Percentiles rank a stretch among this genome's conserved stretches.
Conservation (phyloP, 148 eudicot genomes). For the Heliamphora exappendiculata region DNA sequence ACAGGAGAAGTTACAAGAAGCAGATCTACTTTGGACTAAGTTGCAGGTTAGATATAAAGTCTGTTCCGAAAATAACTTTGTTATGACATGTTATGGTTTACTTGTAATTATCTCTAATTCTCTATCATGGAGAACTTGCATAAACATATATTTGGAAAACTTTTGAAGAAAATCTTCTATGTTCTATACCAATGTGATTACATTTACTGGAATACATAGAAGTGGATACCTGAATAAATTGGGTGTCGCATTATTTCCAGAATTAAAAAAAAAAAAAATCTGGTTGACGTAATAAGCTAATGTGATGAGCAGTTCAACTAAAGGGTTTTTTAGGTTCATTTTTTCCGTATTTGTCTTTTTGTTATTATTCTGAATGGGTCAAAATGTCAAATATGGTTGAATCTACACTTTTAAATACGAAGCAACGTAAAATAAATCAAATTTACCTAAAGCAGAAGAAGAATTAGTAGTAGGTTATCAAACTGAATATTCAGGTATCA, state of each 20-base stretch:
- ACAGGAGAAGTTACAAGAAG: slow-evolving; percentile 75
- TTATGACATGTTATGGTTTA: neutral
- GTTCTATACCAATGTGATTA: neutral
- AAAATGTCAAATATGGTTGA: neutral
- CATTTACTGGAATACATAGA: neutral
- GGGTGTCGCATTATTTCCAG: no score
- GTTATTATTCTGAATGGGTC: neutral
- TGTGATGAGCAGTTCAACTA: no score
- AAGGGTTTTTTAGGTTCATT: no score
- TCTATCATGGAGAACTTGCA: neutral
- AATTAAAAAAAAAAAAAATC: no score
- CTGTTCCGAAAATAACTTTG: neutral
- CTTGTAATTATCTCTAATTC: neutral
- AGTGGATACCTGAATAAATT: neutral
- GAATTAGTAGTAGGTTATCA: no score
- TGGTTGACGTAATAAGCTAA: no score
- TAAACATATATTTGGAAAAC: neutral
- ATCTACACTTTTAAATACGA: neutral
- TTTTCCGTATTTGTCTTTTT: no score
- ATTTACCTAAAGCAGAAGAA: no score
- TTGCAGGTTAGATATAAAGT: slow-evolving; percentile 46
- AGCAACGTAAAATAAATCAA: no score
- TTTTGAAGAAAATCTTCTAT: neutral
- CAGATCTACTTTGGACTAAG: slow-evolving; percentile 42
- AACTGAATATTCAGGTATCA: no score